phyloP scores from a whole-genome alignment of 495 filamentous ascomycete genomes.

The Mytilinidion resinicola region DNA sequence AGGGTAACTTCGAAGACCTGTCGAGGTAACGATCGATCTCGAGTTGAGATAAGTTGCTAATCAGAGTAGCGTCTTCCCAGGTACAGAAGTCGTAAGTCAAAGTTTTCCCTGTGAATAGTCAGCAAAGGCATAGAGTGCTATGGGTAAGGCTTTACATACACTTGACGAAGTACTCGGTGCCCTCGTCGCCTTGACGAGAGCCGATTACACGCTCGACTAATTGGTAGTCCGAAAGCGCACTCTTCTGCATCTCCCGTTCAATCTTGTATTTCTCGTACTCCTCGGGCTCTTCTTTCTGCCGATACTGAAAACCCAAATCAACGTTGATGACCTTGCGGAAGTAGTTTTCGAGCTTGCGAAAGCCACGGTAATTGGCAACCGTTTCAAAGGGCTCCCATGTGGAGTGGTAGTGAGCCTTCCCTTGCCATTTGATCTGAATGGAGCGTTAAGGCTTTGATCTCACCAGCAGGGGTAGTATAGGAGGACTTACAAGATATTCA shows the following conservation, averaged over 20 bases:
- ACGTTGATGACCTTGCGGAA: constrained; percentile 51
- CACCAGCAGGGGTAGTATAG: neutral
- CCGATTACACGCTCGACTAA: constrained; percentile 90
- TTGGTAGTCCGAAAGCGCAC: constrained; percentile 77
- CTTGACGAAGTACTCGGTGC: constrained; percentile 81
- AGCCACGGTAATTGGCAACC: constrained; percentile 63
- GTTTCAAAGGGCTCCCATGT: constrained; percentile 81
- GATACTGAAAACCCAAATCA: constrained; percentile 8
- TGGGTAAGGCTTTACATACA: constrained; percentile 49
- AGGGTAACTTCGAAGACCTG: constrained; percentile 65
- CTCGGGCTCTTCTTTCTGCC: constrained; percentile 56
- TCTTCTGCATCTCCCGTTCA: constrained; percentile 77
- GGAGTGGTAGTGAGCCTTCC: constrained; percentile 86
- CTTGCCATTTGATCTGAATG: constrained; percentile 86
- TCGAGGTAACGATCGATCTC: constrained; percentile 89
- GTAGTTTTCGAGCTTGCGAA: constrained; percentile 88
- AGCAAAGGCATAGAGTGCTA: constrained; percentile 16
- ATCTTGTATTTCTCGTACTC: constrained; percentile 87
- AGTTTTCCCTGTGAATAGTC: constrained; percentile 52
- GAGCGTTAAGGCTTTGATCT: constrained; percentile 7
- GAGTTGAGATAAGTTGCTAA: constrained; percentile 70
- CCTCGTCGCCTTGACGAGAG: constrained; percentile 65
- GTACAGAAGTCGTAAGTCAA: constrained; percentile 87
- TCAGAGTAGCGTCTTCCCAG: constrained; percentile 75
- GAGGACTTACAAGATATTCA: constrained; percentile 61